Evolutionary conservation across 2,329 filamentous ascomycete genomes (phyloP).

Genomic region (Penicillium sp.): DNA sequence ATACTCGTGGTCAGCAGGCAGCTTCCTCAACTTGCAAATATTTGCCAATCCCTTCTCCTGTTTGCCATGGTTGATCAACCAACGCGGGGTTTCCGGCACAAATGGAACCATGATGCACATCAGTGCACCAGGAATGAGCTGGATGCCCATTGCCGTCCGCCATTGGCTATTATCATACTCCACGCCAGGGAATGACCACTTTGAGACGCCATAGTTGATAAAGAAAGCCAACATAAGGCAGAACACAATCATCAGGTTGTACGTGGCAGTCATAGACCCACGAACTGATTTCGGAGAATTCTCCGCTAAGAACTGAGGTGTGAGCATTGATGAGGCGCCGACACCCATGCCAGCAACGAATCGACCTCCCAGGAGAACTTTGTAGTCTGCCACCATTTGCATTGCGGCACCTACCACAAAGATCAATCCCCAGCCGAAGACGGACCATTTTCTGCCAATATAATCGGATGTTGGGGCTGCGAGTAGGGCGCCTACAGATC

Average conservation of each 20-base stretch:
- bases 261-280: slow-evolving; percentile 43
- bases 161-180: slow-evolving; percentile 34
- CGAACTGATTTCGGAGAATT: slow-evolving; percentile 44
- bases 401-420: slow-evolving; percentile 37
- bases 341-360: slow-evolving; percentile 39
- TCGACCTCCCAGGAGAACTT: slow-evolving; percentile 39
- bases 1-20: slow-evolving; percentile 41
- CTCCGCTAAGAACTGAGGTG: slow-evolving; percentile 45
- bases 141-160: slow-evolving; percentile 39
- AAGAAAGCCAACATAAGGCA: slow-evolving; percentile 36
- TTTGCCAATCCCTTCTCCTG: slow-evolving; percentile 37
- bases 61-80: slow-evolving; percentile 39
- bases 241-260: slow-evolving; percentile 43
- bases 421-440: slow-evolving; percentile 33
- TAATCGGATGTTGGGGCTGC: slow-evolving; percentile 41
- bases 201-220: slow-evolving; percentile 29
- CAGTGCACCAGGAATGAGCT: slow-evolving; percentile 40
- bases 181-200: slow-evolving; percentile 18
- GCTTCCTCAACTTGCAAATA: slow-evolving; percentile 40
- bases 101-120: slow-evolving; percentile 39
- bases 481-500: slow-evolving; percentile 38
- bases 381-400: slow-evolving; percentile 39
- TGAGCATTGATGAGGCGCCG: slow-evolving; percentile 39
- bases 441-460: slow-evolving; percentile 37
- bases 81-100: slow-evolving; percentile 37